These are phyloP conservation scores for Spathaspora sp. DNA, from an alignment of 805 yeast genomes.

Conservation along the genomic window DNA sequence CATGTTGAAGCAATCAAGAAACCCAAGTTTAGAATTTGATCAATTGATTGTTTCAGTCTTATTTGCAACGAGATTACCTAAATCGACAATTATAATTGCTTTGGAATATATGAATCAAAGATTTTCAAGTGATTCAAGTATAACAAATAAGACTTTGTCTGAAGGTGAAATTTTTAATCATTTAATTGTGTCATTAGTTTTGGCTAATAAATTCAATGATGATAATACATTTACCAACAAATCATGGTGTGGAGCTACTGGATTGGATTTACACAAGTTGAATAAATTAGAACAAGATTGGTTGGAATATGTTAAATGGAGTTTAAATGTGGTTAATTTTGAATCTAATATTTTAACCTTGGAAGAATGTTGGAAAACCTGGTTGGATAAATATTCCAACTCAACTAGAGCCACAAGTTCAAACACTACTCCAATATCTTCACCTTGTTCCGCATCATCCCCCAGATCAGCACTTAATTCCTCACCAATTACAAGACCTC, in stretches of 20 bases:
- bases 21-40: constrained; percentile 50
- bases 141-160: background rate
- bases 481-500: background rate
- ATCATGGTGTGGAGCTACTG: constrained; percentile 97
- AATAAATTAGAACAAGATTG: constrained; percentile 70
- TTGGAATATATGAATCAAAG: constrained; percentile 75
- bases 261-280: constrained; percentile 56
- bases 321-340: constrained; percentile 41
- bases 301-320: constrained; percentile 61
- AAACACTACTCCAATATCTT: background rate
- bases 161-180: constrained; percentile 46
- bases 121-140: constrained; percentile 22
- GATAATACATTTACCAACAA: constrained; percentile 94
- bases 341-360: constrained; percentile 36
- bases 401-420: background rate
- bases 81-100: constrained; percentile 74
- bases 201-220: constrained; percentile 93
- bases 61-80: constrained; percentile 84
- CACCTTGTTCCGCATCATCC: background rate
- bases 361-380: constrained; percentile 44
- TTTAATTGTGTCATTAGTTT: constrained; percentile 65
- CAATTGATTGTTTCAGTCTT: constrained; percentile 63
- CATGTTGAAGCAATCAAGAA: constrained; percentile 49
- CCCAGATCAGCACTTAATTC: background rate
- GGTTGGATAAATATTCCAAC: constrained; percentile 29